Conservation (phyloP, 1,284 basidiomycete genomes). For the Ustilago hordei region DNA sequence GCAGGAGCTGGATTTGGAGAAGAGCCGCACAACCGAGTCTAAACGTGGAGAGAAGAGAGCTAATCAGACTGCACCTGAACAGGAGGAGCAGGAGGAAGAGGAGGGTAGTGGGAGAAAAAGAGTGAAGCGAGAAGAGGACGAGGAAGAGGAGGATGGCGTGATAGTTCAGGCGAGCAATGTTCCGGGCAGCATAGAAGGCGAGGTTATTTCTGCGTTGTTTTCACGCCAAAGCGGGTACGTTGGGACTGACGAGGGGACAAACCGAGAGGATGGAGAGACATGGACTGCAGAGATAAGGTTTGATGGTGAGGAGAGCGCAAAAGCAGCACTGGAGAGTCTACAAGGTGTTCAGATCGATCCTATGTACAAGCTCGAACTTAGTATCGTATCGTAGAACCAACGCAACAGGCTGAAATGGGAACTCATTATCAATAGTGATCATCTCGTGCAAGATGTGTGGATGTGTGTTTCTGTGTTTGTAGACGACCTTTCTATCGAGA, state of each 20-base stretch:
- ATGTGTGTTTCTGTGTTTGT: neutral
- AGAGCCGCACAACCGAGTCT: slow-evolving; percentile 11
- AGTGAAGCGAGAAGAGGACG: slow-evolving; percentile 43
- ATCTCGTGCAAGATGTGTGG: neutral
- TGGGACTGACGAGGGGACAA: neutral
- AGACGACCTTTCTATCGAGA: too few species aligned
- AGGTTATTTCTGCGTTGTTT: slow-evolving; percentile 19
- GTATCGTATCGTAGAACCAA: neutral
- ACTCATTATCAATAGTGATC: neutral
- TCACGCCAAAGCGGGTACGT: slow-evolving; percentile 6
- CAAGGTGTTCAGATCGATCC: slow-evolving; percentile 84
- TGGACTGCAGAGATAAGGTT: slow-evolving; percentile 73
- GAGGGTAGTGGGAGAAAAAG: slow-evolving; percentile 73
- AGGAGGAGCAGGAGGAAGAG: slow-evolving; percentile 75
- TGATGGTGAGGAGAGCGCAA: slow-evolving; percentile 79
- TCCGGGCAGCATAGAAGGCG: slow-evolving; percentile 2
- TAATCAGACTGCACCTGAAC: slow-evolving; percentile 44
- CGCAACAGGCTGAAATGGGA: neutral
- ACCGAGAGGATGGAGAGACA: slow-evolving; percentile 74
- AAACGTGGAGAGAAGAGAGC: slow-evolving; percentile 13
- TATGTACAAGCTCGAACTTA: slow-evolving; percentile 61
- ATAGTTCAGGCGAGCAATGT: slow-evolving; percentile 79
- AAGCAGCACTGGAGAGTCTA: slow-evolving; percentile 80
- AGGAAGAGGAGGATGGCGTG: slow-evolving; percentile 37
- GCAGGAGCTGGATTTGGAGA: slow-evolving; percentile 43